phyloP scores from a whole-genome alignment of 2,329 filamentous ascomycete species.

The Diplocarpon mali region DNA sequence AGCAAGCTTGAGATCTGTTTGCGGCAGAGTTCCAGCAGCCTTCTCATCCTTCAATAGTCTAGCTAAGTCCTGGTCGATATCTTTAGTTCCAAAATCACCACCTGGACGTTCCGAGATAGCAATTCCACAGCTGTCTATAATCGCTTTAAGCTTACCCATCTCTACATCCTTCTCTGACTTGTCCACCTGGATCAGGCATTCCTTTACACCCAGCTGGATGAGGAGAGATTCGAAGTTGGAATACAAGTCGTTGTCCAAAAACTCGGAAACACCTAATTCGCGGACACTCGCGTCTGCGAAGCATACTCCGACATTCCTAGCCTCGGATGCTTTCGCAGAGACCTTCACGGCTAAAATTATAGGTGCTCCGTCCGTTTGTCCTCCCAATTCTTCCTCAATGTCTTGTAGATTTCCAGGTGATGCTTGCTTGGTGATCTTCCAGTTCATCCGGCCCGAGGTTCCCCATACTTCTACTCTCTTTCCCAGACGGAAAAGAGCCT shows the following conservation, averaged over 20 bases:
- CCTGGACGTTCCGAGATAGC: slow-evolving; percentile 71
- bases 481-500: slow-evolving; percentile 82
- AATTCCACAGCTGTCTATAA: slow-evolving; percentile 86
- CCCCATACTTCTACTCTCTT: slow-evolving; percentile 89
- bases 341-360: slow-evolving; percentile 95
- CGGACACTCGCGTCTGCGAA: slow-evolving; percentile 95
- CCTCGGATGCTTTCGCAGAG: slow-evolving; percentile 75
- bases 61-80: slow-evolving; percentile 91
- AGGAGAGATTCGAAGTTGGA: slow-evolving; percentile 95
- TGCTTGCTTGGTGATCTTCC: slow-evolving; percentile 84
- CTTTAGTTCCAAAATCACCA: slow-evolving; percentile 73
- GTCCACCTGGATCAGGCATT: slow-evolving; percentile 79
- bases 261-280: slow-evolving; percentile 93
- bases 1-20: slow-evolving; percentile 86
- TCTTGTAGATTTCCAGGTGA: slow-evolving; percentile 95
- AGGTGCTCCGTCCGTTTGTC: slow-evolving; percentile 78
- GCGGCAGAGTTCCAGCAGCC: slow-evolving; percentile 64
- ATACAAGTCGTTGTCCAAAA: slow-evolving; percentile 96
- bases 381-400: slow-evolving; percentile 90
- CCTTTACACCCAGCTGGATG: slow-evolving; percentile 91
- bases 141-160: slow-evolving; percentile 72
- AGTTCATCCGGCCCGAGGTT: slow-evolving; percentile 70
- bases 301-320: slow-evolving; percentile 81
- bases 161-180: slow-evolving; percentile 76
- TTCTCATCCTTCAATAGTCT: slow-evolving; percentile 80